Percentiles rank a stretch among this genome's conserved stretches.
phyloP scores from a whole-genome alignment of 169 alveolate genomes.

The Theileria orientalis region DNA sequence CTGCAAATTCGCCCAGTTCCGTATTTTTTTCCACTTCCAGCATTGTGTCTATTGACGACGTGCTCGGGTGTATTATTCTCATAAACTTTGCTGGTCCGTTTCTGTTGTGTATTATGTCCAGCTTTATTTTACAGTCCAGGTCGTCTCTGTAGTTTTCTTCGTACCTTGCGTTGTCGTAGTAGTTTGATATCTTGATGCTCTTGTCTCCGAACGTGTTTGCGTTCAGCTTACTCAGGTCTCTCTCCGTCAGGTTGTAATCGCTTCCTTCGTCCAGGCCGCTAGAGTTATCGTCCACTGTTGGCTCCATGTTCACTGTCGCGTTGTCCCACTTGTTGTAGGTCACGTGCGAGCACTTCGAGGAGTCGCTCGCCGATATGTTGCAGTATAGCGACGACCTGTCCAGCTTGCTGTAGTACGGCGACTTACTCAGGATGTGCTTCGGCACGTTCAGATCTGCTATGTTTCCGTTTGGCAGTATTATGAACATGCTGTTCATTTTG shows the following conservation, averaged over 20 bases:
- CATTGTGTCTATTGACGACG: conserved; percentile 50
- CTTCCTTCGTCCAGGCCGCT: conserved; percentile 6
- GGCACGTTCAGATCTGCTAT: conserved; percentile 50
- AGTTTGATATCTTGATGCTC: not conserved
- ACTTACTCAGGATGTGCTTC: conserved; percentile 25
- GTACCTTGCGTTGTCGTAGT: not conserved
- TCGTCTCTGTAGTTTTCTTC: not conserved
- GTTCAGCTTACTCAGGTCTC: not conserved
- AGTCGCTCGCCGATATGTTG: conserved; percentile 52
- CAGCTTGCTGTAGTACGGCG: conserved; percentile 7
- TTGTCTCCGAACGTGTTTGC: not conserved
- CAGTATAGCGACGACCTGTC: conserved; percentile 41
- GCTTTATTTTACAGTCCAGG: conserved; percentile 21
- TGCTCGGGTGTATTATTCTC: conserved; percentile 52
- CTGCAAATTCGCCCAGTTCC: conserved; percentile 46
- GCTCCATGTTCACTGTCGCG: conserved; percentile 4
- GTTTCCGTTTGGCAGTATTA: conserved; percentile 61
- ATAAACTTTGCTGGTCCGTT: conserved; percentile 34
- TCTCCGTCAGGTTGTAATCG: not conserved
- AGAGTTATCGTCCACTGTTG: conserved; percentile 7
- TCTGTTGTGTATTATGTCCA: conserved; percentile 41
- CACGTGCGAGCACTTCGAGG: conserved; percentile 40
- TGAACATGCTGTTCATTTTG: conserved; percentile 63
- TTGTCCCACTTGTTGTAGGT: conserved; percentile 20
- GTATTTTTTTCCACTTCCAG: conserved; percentile 8